A percentile compares a stretch with the other conserved stretches of the same genome.
Conservation (phyloP, 148 eudicot species). For the Spergularia bocconei region DNA sequence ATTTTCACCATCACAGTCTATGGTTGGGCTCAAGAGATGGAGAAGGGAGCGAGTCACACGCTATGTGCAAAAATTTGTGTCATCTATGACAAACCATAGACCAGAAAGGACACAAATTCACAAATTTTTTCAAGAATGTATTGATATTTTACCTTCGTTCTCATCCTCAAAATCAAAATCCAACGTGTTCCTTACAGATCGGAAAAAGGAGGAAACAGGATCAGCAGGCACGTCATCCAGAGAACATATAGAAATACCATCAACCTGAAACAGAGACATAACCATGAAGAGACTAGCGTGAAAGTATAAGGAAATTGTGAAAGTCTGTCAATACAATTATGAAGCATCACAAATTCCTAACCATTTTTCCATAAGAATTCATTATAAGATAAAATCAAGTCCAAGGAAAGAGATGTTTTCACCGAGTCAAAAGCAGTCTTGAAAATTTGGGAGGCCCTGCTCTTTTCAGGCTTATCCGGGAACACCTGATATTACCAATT, state of each 20-base stretch:
- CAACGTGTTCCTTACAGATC: slow-evolving; percentile 80
- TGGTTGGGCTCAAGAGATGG: too few species aligned
- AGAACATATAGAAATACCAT: slow-evolving; percentile 71
- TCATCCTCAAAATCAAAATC: slow-evolving; percentile 98
- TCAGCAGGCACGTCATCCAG: slow-evolving; percentile 82
- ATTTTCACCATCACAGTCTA: too few species aligned
- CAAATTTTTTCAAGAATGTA: not conserved
- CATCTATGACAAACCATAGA: not conserved
- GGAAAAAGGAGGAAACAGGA: slow-evolving; percentile 67
- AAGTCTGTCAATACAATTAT: not conserved
- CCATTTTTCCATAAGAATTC: not conserved
- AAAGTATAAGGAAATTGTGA: too few species aligned
- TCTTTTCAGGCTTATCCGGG: slow-evolving; percentile 95
- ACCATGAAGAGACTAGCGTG: not conserved
- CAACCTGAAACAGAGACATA: slow-evolving; percentile 48
- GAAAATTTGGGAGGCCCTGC: slow-evolving; percentile 86
- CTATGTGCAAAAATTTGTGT: too few species aligned
- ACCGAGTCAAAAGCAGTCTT: slow-evolving; percentile 86
- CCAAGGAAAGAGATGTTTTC: slow-evolving; percentile 19
- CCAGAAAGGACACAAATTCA: not conserved
- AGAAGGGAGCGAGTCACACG: too few species aligned
- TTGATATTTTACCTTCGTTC: slow-evolving; percentile 66
- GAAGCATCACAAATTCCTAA: not conserved
- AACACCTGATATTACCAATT: slow-evolving; percentile 55
- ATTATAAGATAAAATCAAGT: slow-evolving; percentile 7